A percentile compares a stretch with the other conserved stretches of the same genome.
Conservation (phyloP, 192 early-diverging fungal species). For the Backusella parvicylindrica region DNA sequence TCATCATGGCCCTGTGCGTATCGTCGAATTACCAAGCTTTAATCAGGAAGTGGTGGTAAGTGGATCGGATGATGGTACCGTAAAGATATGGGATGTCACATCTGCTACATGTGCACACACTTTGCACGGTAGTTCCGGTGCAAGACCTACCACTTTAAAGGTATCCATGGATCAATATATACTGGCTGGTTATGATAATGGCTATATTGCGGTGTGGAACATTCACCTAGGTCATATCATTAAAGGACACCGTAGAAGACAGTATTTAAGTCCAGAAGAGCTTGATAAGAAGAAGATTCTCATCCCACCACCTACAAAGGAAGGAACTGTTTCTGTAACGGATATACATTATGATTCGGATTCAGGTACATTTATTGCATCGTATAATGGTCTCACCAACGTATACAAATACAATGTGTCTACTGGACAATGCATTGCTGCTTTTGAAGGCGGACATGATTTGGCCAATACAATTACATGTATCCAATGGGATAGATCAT, state of each 20-base stretch:
- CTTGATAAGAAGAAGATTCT: neutral
- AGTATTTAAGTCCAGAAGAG: neutral
- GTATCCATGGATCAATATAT: conserved; percentile 12
- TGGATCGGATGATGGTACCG: conserved; percentile 46
- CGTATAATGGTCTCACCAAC: conserved; percentile 3
- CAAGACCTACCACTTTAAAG: neutral
- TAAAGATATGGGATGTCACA: conserved; percentile 51
- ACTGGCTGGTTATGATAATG: conserved; percentile 34
- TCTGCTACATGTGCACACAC: conserved; percentile 33
- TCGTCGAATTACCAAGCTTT: conserved; percentile 12
- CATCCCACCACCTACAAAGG: neutral
- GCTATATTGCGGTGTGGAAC: conserved; percentile 31
- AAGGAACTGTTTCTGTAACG: neutral
- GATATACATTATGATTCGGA: conserved; percentile 16
- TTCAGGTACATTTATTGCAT: conserved; percentile 12
- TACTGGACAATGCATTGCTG: conserved; percentile 16
- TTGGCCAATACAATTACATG: conserved; percentile 20
- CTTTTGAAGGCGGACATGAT: conserved; percentile 10
- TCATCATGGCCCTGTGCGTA: conserved; percentile 51
- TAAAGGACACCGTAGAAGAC: neutral
- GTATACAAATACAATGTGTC: conserved; percentile 22
- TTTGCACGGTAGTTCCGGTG: conserved; percentile 11
- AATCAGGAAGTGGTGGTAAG: conserved; percentile 35
- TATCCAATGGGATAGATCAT: conserved; percentile 24
- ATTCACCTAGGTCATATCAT: conserved; percentile 13